phyloP scores from a whole-genome alignment of 192 early-diverging fungal genomes.

The Coemansia guatemalensis region DNA sequence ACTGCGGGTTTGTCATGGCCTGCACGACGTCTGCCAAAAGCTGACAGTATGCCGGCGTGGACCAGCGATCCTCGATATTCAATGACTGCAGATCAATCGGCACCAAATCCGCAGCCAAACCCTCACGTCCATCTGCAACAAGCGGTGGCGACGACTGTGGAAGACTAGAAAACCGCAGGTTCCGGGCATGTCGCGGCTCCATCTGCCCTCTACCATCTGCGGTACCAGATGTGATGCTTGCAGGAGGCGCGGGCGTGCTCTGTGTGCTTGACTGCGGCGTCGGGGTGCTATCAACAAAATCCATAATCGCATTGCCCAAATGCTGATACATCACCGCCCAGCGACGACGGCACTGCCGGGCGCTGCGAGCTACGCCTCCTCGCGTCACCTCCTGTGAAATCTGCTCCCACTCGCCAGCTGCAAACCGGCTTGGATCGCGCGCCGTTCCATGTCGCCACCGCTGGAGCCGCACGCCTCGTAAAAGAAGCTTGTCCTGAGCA shows the following conservation, averaged over 20 bases:
- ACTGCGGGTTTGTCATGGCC: constrained; percentile 36
- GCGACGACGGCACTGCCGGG: constrained; percentile 44
- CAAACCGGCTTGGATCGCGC: constrained; percentile 36
- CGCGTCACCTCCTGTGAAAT: constrained; percentile 22
- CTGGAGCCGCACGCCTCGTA: constrained; percentile 37
- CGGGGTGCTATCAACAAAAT: constrained; percentile 45
- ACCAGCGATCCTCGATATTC: constrained; percentile 25
- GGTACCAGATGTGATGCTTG: neutral
- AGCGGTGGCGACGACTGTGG: constrained; percentile 47
- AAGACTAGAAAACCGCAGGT: constrained; percentile 30
- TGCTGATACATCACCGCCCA: constrained; percentile 48
- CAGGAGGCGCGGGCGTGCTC: constrained; percentile 18
- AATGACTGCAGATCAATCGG: constrained; percentile 11
- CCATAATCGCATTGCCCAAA: constrained; percentile 45
- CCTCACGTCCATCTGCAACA: neutral
- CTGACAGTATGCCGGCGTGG: constrained; percentile 43
- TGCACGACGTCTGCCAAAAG: constrained; percentile 50
- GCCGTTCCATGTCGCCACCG: constrained; percentile 21
- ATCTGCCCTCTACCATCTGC: neutral
- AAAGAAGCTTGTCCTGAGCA: constrained; percentile 42
- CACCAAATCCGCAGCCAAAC: too few species aligned
- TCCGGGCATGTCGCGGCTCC: constrained; percentile 21
- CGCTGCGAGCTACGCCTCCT: constrained; percentile 23
- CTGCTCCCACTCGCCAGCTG: constrained; percentile 27
- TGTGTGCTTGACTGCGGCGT: constrained; percentile 47